Conservation (phyloP, 2,329 filamentous ascomycete species). For the Calonectria hawksworthii region DNA sequence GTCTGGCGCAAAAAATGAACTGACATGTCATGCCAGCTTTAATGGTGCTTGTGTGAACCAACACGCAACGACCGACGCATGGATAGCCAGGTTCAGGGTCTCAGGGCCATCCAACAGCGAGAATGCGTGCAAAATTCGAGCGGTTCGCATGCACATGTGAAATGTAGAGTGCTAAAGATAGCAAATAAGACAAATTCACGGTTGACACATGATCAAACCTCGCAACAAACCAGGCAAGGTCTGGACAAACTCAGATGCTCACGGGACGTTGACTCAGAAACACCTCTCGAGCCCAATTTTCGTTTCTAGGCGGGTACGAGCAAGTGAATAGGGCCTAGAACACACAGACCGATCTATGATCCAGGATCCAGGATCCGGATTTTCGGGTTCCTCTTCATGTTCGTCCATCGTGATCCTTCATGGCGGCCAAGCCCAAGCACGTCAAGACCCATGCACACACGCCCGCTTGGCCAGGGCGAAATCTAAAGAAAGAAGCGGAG, state of each 20-base stretch:
- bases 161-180: slow-evolving; percentile 15
- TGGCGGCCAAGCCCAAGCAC: not conserved
- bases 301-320: not conserved
- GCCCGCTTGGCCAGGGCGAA: not conserved
- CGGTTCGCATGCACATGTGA: not conserved
- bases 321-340: not conserved
- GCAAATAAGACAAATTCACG: slow-evolving; percentile 2
- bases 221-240: not conserved
- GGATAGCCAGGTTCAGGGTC: not conserved
- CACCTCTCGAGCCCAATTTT: not conserved
- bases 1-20: slow-evolving; percentile 59
- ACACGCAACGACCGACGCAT: not conserved
- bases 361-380: not conserved
- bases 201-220: not conserved
- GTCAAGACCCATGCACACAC: not conserved
- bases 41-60: not conserved
- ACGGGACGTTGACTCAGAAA: not conserved
- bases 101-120: not conserved
- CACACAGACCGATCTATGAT: not conserved
- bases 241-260: not conserved
- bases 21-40: slow-evolving; percentile 46
- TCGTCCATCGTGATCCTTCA: slow-evolving; percentile 11
- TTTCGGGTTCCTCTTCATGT: slow-evolving; percentile 2
- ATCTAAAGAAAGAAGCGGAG: slow-evolving; percentile 15
- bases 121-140: not conserved